phyloP scores from a whole-genome alignment of 2,329 filamentous ascomycete species.

The Emergomyces africanus region DNA sequence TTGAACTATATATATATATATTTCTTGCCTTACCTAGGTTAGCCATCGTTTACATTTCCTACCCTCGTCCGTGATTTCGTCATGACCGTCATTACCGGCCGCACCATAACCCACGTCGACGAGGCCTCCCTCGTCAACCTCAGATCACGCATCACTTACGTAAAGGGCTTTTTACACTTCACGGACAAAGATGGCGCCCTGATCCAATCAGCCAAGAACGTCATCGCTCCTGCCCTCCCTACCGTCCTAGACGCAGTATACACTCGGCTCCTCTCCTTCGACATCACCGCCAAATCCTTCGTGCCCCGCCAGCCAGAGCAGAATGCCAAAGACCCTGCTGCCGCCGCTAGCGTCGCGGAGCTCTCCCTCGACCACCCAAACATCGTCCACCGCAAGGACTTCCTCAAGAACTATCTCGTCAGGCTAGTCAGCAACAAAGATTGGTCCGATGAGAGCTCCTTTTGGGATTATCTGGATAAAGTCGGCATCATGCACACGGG shows the following conservation, averaged over 20 bases:
- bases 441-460: slow-evolving; percentile 17
- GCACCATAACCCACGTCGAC: slow-evolving; percentile 6
- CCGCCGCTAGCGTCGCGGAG: slow-evolving; percentile 6
- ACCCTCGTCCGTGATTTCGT: background rate
- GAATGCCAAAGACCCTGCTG: slow-evolving; percentile 1
- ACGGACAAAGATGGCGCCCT: slow-evolving; percentile 15
- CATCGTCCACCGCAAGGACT: slow-evolving; percentile 19
- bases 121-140: slow-evolving; percentile 7
- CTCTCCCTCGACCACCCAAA: slow-evolving; percentile 17
- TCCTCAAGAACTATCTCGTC: slow-evolving; percentile 18
- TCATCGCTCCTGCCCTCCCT: slow-evolving; percentile 16
- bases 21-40: background rate
- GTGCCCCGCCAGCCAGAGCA: slow-evolving; percentile 14
- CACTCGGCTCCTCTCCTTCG: slow-evolving; percentile 17
- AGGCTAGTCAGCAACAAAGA: slow-evolving; percentile 17
- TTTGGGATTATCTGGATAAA: slow-evolving; percentile 19
- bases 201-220: slow-evolving; percentile 13
- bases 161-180: slow-evolving; percentile 17
- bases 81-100: background rate
- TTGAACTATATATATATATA: background rate
- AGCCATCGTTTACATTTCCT: background rate
- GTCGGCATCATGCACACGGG: slow-evolving; percentile 20
- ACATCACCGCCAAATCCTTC: slow-evolving; percentile 20
- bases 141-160: slow-evolving; percentile 13
- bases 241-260: slow-evolving; percentile 19